phyloP scores from a whole-genome alignment of 495 filamentous ascomycete genomes.

The Penicillium antarcticum region DNA sequence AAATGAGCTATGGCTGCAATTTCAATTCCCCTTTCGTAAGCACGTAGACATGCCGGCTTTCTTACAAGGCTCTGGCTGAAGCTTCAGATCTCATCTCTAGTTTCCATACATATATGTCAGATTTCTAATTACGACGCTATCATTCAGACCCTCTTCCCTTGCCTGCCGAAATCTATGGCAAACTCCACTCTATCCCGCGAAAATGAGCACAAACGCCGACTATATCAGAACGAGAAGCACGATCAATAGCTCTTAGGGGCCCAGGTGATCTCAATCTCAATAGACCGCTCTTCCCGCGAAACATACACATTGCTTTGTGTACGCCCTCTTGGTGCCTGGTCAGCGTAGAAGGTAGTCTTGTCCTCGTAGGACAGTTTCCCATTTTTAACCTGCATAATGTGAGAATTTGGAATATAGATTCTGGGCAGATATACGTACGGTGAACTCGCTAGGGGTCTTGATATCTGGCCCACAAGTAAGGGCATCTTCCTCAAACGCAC shows the following conservation, averaged over 20 bases:
- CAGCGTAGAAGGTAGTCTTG: slow-evolving; percentile 55
- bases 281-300: slow-evolving; percentile 30
- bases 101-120: too few relatives aligned
- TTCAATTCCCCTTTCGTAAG: too few relatives aligned
- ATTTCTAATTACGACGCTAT: too few relatives aligned
- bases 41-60: too few relatives aligned
- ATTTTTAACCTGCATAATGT: slow-evolving; percentile 27
- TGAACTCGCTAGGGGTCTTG: slow-evolving; percentile 40
- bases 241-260: background rate
- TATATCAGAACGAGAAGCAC: too few relatives aligned
- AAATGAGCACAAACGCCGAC: too few relatives aligned
- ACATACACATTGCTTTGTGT: slow-evolving; percentile 38
- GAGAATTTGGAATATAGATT: background rate
- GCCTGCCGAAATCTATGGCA: too few relatives aligned
- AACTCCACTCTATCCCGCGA: too few relatives aligned
- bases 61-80: too few relatives aligned
- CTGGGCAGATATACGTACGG: slow-evolving; percentile 29
- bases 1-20: too few relatives aligned
- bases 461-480: slow-evolving; percentile 51
- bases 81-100: too few relatives aligned
- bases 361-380: slow-evolving; percentile 46
- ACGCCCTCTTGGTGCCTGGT: slow-evolving; percentile 52
- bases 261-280: slow-evolving; percentile 41
- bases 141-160: too few relatives aligned
- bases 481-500: slow-evolving; percentile 43